A percentile compares a stretch with the other conserved stretches of the same genome.
phyloP scores from a whole-genome alignment of 179 eudicot species.

The Sideroxylon spinosum region DNA sequence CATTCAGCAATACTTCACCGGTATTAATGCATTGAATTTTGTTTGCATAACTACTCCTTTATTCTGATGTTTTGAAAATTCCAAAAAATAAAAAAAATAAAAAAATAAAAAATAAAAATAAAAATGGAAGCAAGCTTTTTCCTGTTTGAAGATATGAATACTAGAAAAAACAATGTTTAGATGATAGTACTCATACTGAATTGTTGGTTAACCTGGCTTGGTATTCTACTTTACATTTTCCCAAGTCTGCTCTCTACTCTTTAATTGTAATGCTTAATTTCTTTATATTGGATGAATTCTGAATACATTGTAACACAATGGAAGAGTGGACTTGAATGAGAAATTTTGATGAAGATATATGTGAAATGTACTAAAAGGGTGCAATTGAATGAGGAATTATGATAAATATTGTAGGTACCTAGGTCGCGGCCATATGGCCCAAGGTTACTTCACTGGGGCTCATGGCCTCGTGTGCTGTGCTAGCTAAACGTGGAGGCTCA shows the following conservation, averaged over 20 bases:
- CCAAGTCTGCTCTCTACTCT: neutral
- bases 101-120: neutral
- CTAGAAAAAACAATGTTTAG: neutral
- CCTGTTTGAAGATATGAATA: slow-evolving; percentile 1
- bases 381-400: neutral
- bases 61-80: neutral
- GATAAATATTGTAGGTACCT: neutral
- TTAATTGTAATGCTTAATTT: neutral
- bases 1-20: slow-evolving; percentile 93
- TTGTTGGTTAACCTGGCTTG: neutral
- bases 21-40: slow-evolving; percentile 31
- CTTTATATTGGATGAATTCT: neutral
- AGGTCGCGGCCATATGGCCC: no score
- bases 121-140: neutral
- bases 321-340: no score
- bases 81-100: neutral
- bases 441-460: no score
- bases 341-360: neutral
- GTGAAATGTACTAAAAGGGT: neutral
- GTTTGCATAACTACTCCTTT: neutral
- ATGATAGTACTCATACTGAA: slow-evolving; percentile 2
- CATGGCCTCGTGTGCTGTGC: no score
- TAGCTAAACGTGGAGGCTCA: no score
- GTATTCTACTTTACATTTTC: neutral
- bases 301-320: neutral